Conservation (phyloP, 192 early-diverging fungal genomes). For the Globomyces pollinis-pini region DNA sequence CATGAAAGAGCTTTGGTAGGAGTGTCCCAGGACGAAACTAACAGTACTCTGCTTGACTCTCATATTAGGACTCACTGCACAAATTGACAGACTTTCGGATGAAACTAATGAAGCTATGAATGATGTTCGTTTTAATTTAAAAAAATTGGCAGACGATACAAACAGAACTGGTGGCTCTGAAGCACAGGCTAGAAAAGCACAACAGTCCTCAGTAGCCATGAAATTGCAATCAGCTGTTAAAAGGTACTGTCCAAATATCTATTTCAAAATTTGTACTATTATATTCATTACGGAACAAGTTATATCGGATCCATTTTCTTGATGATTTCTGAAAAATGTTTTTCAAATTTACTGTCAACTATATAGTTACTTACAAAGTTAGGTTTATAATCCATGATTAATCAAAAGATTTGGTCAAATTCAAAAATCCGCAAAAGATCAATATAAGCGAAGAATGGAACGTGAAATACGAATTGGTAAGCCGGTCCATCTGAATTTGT, state of each 20-base stretch:
- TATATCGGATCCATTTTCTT: no score
- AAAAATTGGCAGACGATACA: slow-evolving; percentile 14
- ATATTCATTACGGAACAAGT: no score
- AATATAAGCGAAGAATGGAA: slow-evolving; percentile 41
- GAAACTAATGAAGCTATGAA: slow-evolving; percentile 21
- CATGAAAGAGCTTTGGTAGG: slow-evolving; percentile 11
- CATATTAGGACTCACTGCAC: slow-evolving; percentile 13
- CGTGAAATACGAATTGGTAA: slow-evolving; percentile 41
- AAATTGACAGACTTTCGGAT: slow-evolving; percentile 24
- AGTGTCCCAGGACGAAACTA: slow-evolving; percentile 12
- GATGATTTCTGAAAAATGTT: no score
- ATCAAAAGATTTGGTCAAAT: slow-evolving; percentile 27
- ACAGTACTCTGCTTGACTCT: background rate
- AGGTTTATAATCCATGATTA: no score
- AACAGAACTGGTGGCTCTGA: slow-evolving; percentile 18
- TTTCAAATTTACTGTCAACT: no score
- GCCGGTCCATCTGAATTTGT: background rate
- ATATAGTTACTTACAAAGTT: no score
- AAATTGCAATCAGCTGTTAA: slow-evolving; percentile 33
- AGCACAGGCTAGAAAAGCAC: slow-evolving; percentile 21
- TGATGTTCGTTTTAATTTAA: slow-evolving; percentile 16
- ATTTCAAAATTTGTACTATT: no score
- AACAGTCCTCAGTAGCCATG: slow-evolving; percentile 30
- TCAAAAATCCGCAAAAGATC: slow-evolving; percentile 29
- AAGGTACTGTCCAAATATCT: no score